Conservation (phyloP, 345 rosid species). For the sweet orange (Citrus sinensis) region DVS_A1.0 CM039162.1:7701001-7701500, state of each 20-base stretch:
- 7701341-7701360: conserved; percentile 55
- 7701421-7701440: conserved; percentile 49
- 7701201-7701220: conserved; percentile 80
- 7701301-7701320: conserved; percentile 81
- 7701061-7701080: conserved; percentile 61
- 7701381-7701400: conserved; percentile 69
- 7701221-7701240: conserved; percentile 66
- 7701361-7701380: conserved; percentile 49
- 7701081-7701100: conserved; percentile 60
- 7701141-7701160: conserved; percentile 47
- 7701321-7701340: conserved; percentile 81
- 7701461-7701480: conserved; percentile 77
- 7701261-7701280: conserved; percentile 55
- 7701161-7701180: conserved; percentile 52
- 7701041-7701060: conserved; percentile 65
- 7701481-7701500: conserved; percentile 70
- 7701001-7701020: conserved; percentile 72
- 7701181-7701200: conserved; percentile 64
- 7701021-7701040: conserved; percentile 66
- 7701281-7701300: conserved; percentile 63
- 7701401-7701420: conserved; percentile 74
- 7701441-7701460: conserved; percentile 48
- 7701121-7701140: conserved; percentile 56
- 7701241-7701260: conserved; percentile 30
- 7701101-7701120: conserved; percentile 73